phyloP scores from a whole-genome alignment of 331 rosid species.

The Acacia pycnantha region DNA sequence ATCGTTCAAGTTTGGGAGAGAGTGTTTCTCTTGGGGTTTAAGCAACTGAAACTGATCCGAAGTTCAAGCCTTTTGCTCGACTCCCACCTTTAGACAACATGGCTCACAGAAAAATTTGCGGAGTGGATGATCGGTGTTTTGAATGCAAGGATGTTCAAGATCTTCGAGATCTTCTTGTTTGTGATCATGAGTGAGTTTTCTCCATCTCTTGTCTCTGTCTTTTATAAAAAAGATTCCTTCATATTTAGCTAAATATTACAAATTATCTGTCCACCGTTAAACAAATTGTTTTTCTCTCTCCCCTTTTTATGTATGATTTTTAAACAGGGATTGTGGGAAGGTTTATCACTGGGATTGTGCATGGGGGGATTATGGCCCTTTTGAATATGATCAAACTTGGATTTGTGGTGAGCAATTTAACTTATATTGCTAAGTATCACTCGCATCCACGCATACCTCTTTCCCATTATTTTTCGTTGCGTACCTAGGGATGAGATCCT shows the following conservation, averaged over 20 bases:
- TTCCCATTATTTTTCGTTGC: no score
- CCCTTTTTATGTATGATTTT: neutral
- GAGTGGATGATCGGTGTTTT: conserved; percentile 52
- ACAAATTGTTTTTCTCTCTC: no score
- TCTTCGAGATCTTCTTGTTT: conserved; percentile 45
- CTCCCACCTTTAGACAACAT: neutral
- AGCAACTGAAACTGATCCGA: neutral
- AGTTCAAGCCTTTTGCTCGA: neutral
- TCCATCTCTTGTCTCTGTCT: neutral
- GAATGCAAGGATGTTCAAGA: conserved; percentile 74
- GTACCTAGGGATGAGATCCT: no score
- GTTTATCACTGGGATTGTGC: conserved; percentile 63
- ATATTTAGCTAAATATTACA: neutral
- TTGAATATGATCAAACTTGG: conserved; percentile 35
- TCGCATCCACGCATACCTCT: no score
- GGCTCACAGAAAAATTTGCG: neutral
- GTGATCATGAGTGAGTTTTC: conserved; percentile 45
- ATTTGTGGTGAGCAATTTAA: conserved; percentile 52
- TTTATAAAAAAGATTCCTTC: neutral
- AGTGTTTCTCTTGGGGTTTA: neutral
- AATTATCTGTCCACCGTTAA: neutral
- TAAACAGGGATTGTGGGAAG: conserved; percentile 55
- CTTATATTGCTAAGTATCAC: neutral
- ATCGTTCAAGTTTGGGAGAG: no score
- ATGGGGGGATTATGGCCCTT: conserved; percentile 21